phyloP scores from a whole-genome alignment of 495 filamentous ascomycete species.

The Aspergillus sparsus region DNA sequence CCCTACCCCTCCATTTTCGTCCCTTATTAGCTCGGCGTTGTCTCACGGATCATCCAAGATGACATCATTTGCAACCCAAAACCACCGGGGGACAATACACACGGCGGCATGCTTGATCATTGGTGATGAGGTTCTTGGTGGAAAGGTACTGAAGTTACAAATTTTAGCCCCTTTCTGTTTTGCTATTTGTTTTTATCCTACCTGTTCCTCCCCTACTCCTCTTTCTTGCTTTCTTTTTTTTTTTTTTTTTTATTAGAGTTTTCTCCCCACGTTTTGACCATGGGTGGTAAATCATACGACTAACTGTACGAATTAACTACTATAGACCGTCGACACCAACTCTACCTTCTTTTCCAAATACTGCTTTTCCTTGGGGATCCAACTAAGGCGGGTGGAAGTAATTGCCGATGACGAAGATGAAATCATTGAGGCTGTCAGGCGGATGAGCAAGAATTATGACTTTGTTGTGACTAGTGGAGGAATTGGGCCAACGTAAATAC shows the following conservation, averaged over 20 bases:
- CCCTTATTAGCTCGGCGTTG: slow-evolving; percentile 44
- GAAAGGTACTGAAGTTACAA: slow-evolving; percentile 63
- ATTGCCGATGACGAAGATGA: slow-evolving; percentile 88
- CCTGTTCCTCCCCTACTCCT: not conserved
- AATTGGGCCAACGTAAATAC: slow-evolving; percentile 84
- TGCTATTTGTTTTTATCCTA: no score
- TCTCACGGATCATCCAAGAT: slow-evolving; percentile 45
- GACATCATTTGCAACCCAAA: slow-evolving; percentile 53
- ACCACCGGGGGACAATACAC: slow-evolving; percentile 65
- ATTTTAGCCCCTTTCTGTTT: no score
- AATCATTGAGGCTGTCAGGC: slow-evolving; percentile 81
- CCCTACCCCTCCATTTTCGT: slow-evolving; percentile 34
- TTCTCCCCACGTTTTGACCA: no score
- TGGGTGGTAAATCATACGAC: no score
- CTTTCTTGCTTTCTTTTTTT: not conserved
- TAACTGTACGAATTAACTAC: not conserved
- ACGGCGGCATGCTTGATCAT: slow-evolving; percentile 95
- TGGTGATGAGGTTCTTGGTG: slow-evolving; percentile 94
- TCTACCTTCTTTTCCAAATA: slow-evolving; percentile 88
- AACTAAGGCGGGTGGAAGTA: slow-evolving; percentile 85
- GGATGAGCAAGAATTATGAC: slow-evolving; percentile 88
- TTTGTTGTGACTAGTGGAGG: slow-evolving; percentile 94
- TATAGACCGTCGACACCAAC: slow-evolving; percentile 84
- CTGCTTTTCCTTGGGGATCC: slow-evolving; percentile 89
- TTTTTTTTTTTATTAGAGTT: no score